phyloP scores from a whole-genome alignment of 2,329 filamentous ascomycete genomes.

The Cytospora chrysosperma region DNA sequence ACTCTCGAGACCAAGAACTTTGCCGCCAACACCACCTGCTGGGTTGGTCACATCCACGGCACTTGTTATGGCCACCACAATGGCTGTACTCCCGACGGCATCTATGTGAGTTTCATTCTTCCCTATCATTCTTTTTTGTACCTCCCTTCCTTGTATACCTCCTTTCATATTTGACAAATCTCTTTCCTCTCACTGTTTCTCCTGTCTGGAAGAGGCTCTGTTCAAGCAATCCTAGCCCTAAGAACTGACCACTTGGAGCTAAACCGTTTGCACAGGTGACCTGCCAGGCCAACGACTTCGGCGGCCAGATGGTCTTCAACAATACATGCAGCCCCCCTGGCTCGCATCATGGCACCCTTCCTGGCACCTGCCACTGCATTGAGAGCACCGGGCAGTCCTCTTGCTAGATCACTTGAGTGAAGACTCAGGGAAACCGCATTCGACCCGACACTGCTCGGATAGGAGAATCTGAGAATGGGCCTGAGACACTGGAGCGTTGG shows the following conservation, averaged over 20 bases:
- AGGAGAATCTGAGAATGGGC: background rate
- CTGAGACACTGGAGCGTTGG: background rate
- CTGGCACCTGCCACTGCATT: background rate
- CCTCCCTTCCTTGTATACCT: too few relatives aligned
- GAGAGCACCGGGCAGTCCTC: background rate
- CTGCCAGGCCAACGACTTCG: background rate
- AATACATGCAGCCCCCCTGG: background rate
- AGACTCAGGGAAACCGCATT: background rate
- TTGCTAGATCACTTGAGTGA: background rate
- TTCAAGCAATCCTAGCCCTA: too few relatives aligned
- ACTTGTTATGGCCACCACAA: slow-evolving; percentile 1
- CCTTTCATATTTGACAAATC: background rate
- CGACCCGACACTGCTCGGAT: background rate
- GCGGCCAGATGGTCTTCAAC: background rate
- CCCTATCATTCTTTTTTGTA: too few relatives aligned
- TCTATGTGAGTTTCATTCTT: background rate
- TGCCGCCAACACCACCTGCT: slow-evolving; percentile 7
- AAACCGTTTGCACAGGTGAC: background rate
- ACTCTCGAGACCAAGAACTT: background rate
- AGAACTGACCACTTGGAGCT: background rate
- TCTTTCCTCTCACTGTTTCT: too few relatives aligned
- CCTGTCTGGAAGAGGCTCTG: too few relatives aligned
- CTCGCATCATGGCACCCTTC: background rate
- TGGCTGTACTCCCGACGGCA: background rate
- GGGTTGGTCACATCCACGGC: background rate